A percentile compares a stretch with the other conserved stretches of the same genome.
Evolutionary conservation across 2,329 filamentous ascomycete species (phyloP).

Genomic region (Cadophora gregata): DNA sequence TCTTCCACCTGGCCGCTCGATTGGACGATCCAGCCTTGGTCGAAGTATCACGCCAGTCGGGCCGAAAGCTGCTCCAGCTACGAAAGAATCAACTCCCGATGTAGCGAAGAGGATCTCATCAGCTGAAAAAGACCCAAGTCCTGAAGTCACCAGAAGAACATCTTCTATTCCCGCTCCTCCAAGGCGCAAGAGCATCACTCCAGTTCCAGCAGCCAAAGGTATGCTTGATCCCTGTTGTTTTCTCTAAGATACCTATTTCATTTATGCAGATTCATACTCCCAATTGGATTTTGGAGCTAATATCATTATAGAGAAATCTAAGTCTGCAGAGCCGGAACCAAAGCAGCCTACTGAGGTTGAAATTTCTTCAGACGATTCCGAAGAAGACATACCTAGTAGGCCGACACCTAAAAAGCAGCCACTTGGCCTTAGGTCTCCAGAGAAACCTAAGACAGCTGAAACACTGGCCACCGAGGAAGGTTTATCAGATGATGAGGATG

Average conservation of each 20-base stretch:
- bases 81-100: no score
- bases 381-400: constrained; percentile 23
- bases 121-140: constrained; percentile 4
- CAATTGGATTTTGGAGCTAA: not conserved
- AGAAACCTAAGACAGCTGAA: not conserved
- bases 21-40: constrained; percentile 17
- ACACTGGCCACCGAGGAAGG: not conserved
- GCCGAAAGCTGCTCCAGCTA: not conserved
- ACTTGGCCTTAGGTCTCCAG: not conserved
- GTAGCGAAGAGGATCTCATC: no score
- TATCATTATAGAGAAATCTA: not conserved
- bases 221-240: not conserved
- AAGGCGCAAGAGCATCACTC: constrained; percentile 17
- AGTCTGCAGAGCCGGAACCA: not conserved
- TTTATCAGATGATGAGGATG: constrained; percentile 21
- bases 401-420: not conserved
- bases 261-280: not conserved
- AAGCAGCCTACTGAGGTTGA: constrained; percentile 9
- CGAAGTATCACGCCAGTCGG: constrained; percentile 18
- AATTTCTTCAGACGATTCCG: constrained; percentile 23
- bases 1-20: constrained; percentile 22
- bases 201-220: constrained; percentile 15
- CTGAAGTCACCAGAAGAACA: not conserved
- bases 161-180: constrained; percentile 3
- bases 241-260: not conserved